Conservation (phyloP, 768 basidiomycete genomes). For the Pulveroboletus sp. region DNA sequence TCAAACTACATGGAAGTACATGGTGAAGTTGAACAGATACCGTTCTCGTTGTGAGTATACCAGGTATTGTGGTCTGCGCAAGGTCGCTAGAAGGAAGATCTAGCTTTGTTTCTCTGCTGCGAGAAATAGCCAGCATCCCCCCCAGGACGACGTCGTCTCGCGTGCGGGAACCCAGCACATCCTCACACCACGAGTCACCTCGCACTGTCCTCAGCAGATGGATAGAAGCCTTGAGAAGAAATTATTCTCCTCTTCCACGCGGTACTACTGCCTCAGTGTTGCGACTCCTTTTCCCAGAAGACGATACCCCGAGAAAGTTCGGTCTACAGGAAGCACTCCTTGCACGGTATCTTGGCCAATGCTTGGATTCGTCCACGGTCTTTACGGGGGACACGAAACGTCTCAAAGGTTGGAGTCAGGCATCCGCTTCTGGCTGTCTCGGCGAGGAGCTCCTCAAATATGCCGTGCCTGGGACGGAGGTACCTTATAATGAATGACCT, state of each 20-base stretch:
- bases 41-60: constrained; percentile 42
- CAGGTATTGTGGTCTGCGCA: neutral
- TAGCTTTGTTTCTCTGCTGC: constrained; percentile 49
- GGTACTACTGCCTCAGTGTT: constrained; percentile 60
- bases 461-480: constrained; percentile 33
- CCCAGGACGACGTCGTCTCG: constrained; percentile 18
- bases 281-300: constrained; percentile 79
- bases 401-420: constrained; percentile 38
- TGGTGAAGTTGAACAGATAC: constrained; percentile 21
- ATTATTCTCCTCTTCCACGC: constrained; percentile 44
- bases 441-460: constrained; percentile 58
- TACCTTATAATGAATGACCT: constrained; percentile 12
- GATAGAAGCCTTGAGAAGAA: constrained; percentile 37
- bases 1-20: constrained; percentile 10
- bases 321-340: constrained; percentile 66
- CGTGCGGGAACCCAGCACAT: neutral
- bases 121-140: constrained; percentile 37
- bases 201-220: constrained; percentile 41
- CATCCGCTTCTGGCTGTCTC: constrained; percentile 57
- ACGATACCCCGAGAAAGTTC: constrained; percentile 66
- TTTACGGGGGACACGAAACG: constrained; percentile 20
- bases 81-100: constrained; percentile 1
- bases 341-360: constrained; percentile 45
- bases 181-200: constrained; percentile 16
- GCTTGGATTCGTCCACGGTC: constrained; percentile 37